Evolutionary conservation across 495 filamentous ascomycete genomes (phyloP), one percentile per base, ranked within the genome.

Genomic region (Penicillium psychrofluorescens): DNA sequence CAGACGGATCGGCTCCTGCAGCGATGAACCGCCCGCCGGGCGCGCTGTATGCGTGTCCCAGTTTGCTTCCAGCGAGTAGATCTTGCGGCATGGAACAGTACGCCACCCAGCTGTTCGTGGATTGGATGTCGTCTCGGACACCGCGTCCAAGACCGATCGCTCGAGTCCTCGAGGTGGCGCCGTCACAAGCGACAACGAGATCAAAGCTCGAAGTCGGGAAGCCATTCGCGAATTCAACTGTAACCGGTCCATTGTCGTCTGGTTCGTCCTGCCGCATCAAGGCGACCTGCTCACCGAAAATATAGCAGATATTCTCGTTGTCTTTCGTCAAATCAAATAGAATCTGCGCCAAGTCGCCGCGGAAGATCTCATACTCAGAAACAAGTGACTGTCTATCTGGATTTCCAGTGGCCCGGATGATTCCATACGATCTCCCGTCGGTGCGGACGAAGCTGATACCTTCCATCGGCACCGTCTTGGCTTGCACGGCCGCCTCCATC

Each of bases 351-450:
- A 83, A 43, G 43, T 78, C 69, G 2, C 74, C 76, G 4, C 79
- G 55, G 48, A 78, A 64, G 33, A 82, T 75, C 56, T 81, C 79
- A 43, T 61, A 80, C 53, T 81, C 78, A 6, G 70, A 73, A 7
- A 71, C 63, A 2, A 76, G 56, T 31, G 53, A 58, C 58, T 78
- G 72, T 33, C 49, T 49, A 16, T 67, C 62, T 1, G 67, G 53
- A 41, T 61, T 50, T 22, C 67, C 71, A 9, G 65, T 62, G n/a
- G 69, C 58, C 13, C 38, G 63, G 29, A 78, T 62, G 42, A 46
- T 70, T 7, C 61, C 76, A 43, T 49, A 58, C 2, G 49, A 44
- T 35, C 48, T 46, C 33, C 68, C 73, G 8, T 64, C 30, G 2
- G 51, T 43, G 43, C 66, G 41, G 12, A 80, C 61, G 31, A 80